phyloP scores from a whole-genome alignment of 495 filamentous ascomycete genomes.

The Platismatia glauca region DNA sequence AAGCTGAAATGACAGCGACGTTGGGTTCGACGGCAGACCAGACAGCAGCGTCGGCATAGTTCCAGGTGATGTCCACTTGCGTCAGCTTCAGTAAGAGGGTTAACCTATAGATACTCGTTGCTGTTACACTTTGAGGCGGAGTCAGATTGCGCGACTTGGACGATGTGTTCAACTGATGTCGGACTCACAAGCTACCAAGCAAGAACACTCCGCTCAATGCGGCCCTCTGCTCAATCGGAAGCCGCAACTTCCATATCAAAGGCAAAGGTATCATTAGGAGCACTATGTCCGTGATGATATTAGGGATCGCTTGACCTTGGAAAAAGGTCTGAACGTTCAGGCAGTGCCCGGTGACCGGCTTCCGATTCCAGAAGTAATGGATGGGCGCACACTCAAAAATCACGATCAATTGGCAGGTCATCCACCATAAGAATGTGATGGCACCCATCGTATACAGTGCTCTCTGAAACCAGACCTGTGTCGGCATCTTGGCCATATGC shows the following conservation, averaged over 20 bases:
- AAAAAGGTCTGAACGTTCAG: conserved; percentile 20
- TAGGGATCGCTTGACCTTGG: conserved; percentile 23
- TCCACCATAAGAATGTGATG: not conserved
- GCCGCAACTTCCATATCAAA: conserved; percentile 26
- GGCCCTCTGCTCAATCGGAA: conserved; percentile 28
- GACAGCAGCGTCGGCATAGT: not conserved
- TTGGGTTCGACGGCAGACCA: not conserved
- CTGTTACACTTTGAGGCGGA: not conserved
- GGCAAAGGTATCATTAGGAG: conserved; percentile 28
- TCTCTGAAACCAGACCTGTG: conserved; percentile 1
- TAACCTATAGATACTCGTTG: not conserved
- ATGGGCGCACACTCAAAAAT: conserved; percentile 17
- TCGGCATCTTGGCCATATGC: conserved; percentile 1
- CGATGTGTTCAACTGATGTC: not conserved
- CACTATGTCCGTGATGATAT: conserved; percentile 28
- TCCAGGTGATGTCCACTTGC: not conserved
- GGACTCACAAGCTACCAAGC: not conserved
- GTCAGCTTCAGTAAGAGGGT: not conserved
- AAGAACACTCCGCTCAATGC: conserved; percentile 22
- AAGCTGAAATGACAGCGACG: not conserved
- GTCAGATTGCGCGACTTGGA: not conserved
- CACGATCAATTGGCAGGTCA: not conserved
- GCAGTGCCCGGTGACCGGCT: conserved; percentile 12
- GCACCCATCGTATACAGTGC: not conserved
- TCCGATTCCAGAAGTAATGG: conserved; percentile 12